Evolutionary conservation across 2,329 filamentous ascomycete species (phyloP), one percentile per base, ranked within the genome.

Genomic region (Exophiala phaeomuriformis): DNA sequence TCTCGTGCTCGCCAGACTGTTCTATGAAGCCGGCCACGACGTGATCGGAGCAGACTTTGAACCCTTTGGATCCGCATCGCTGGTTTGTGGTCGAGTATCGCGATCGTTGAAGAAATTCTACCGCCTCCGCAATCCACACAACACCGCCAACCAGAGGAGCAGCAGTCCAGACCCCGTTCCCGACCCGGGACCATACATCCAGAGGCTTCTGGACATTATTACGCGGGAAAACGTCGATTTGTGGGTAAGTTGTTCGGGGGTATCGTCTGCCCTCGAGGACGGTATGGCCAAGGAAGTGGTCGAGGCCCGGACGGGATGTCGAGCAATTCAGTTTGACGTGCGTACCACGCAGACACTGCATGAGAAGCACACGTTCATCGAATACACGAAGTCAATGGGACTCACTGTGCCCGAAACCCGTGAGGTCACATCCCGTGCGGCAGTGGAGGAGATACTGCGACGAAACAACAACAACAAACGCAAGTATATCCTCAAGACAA

Each of bases 211-310:
- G 1, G 68, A 79, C 5, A 75, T 89, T 29, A 74, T 88, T 39
- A 65, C 73, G 4, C 66, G 69, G 0, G 84, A 90, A 58, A 72
- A 75, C 0, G 76, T 87, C 3, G 79, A 88, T 52, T 68, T 90
- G 2, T 90, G 86, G 85, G 79, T 90, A 2, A 83, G 81, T 19
- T 88, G 85, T 62, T 88, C 85, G 0, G 83, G 81, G n/a, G 81
- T 85, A 5, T 75, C 78, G 1, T 80, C 78, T 0, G 82, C 82
- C 0, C 68, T 84, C 8, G 81, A 86, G 62, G 86, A 90, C 64
- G 85, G 81, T 0, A 67, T 77, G 35, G 83, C 83, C 1, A 83
- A 81, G 57, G 78, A 85, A 52, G 69, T 75, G 2, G 69, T 88
- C 12, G 80, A 86, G 60, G 68, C 71, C 9, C 71, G 75, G 33